Base-by-base conservation (phyloP, 2,329 filamentous ascomycete genomes). In the Pseudogymnoascus sp. region DNA sequence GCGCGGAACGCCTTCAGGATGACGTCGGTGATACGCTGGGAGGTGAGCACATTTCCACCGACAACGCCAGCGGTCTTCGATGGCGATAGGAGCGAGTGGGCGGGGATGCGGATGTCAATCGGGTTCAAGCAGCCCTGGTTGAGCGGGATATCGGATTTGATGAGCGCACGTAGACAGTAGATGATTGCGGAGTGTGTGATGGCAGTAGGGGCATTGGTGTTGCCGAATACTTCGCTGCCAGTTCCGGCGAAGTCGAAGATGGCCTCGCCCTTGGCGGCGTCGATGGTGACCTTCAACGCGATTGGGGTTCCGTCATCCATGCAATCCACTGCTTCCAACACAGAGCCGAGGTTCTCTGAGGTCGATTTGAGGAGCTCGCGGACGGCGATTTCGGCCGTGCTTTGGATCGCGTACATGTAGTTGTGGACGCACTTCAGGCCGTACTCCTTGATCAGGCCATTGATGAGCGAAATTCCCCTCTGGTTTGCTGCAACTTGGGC, bases 241-340 rank as follows among this genome's bases (percentile, higher is more conserved):
- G 90, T 95, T 18, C 90, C 90, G 0, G 79, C 81, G 73, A 95
- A 89, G 74, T 95, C 86, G 70, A 95, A 96, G 0, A 89, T 77
- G 0, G 91, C 91, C 66, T 90, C 88, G 14, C 90, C 91, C 44
- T 89, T 86, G 0, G 86, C 81, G 0, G 84, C 82, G 70, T 93
- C 84, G 67, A 96, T 95, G 1, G 84, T 87, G 10, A 96, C 82
- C 66, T 86, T 88, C 5, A 96, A 81, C 61, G 83, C 80, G 70
- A 96, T 93, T 0, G 90, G 89, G 8, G 84, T 89, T 25, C 91
- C 91, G 69, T 96, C 91, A 69, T 96, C 91, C 89, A 96, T 95
- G 77, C 87, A 91, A 71, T 96, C 91, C 1, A 87, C 79, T 0
- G 91, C 89, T 6, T 84, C 82, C 0, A 96, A 81, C n/a, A 89